phyloP scores from a whole-genome alignment of 345 rosid species.

The Euphorbia pulcherrima region DNA sequence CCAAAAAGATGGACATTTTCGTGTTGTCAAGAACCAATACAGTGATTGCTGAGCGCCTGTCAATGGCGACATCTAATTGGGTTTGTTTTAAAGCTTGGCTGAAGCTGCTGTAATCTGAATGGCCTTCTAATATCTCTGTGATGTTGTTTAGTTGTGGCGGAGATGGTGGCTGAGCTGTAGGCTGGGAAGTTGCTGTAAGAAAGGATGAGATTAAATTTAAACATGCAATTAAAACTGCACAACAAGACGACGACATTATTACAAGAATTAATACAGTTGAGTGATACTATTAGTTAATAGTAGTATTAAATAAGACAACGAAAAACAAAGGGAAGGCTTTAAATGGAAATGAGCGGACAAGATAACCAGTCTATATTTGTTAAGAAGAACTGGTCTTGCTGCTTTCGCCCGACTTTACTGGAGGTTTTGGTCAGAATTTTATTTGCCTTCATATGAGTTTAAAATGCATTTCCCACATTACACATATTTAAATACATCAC shows the following conservation, averaged over 20 bases:
- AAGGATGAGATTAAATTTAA: constrained; percentile 13
- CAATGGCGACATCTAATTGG: constrained; percentile 24
- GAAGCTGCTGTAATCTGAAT: constrained; percentile 36
- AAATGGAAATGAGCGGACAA: constrained; percentile 9
- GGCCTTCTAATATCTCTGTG: constrained; percentile 22
- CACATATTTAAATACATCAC: too few species aligned
- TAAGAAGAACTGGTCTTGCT: constrained; percentile 3
- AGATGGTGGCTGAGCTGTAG: too few species aligned
- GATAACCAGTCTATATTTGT: constrained; percentile 2
- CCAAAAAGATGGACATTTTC: constrained; percentile 13
- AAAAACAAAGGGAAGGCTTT: not conserved
- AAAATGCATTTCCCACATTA: too few species aligned
- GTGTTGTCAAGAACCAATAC: constrained; percentile 35
- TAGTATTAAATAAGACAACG: too few species aligned
- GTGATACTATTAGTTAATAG: too few species aligned
- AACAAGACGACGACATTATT: constrained; percentile 8
- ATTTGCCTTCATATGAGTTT: too few species aligned
- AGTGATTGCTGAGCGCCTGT: constrained; percentile 32
- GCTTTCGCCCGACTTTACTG: not conserved
- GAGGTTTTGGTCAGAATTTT: not conserved
- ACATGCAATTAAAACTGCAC: not conserved
- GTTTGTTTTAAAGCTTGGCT: constrained; percentile 23
- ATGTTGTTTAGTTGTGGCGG: constrained; percentile 24
- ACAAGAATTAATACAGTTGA: not conserved
- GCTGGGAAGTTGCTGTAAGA: too few species aligned